Evolutionary conservation across 2,329 filamentous ascomycete species (phyloP).

Genomic region (Hypocreales sp.): DNA sequence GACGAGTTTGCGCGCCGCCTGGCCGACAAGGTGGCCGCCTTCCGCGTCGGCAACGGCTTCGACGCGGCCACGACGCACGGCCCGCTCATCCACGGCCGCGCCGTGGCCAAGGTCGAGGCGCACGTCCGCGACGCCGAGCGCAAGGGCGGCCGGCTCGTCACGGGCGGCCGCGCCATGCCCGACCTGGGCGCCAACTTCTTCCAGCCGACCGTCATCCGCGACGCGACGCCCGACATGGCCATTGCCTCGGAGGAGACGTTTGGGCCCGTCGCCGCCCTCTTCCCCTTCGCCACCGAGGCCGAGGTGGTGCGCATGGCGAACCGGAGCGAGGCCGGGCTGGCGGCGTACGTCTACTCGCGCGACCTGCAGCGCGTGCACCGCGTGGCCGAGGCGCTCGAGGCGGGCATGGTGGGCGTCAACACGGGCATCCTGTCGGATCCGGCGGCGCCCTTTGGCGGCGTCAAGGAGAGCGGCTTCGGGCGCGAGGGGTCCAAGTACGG

Average conservation of each 20-base stretch:
- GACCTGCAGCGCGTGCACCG: conserved; percentile 44
- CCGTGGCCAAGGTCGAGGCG: conserved; percentile 60
- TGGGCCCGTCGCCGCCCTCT: conserved; percentile 80
- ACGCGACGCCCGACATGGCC: conserved; percentile 74
- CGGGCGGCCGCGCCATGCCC: conserved; percentile 59
- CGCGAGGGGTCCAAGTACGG: conserved; percentile 66
- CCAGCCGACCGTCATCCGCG: conserved; percentile 75
- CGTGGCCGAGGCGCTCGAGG: conserved; percentile 56
- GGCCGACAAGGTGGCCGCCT: conserved; percentile 54
- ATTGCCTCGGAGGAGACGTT: conserved; percentile 86
- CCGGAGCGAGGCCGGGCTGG: conserved; percentile 67
- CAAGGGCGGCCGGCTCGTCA: conserved; percentile 61
- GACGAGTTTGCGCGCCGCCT: conserved; percentile 56
- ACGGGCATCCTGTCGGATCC: conserved; percentile 51
- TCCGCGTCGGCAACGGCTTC: conserved; percentile 66
- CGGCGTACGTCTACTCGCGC: conserved; percentile 80
- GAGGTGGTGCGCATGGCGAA: conserved; percentile 83
- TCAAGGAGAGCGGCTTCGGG: conserved; percentile 72
- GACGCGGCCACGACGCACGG: conserved; percentile 59
- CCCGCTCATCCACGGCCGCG: conserved; percentile 72
- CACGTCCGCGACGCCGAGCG: conserved; percentile 67
- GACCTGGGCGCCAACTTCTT: conserved; percentile 77
- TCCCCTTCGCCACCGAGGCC: conserved; percentile 75
- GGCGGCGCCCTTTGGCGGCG: conserved; percentile 55
- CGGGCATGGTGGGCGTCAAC: conserved; percentile 80